These are phyloP conservation scores for Aspergillus cavernicola DNA, from an alignment of 495 filamentous ascomycete species.

Conservation along the genomic window DNA sequence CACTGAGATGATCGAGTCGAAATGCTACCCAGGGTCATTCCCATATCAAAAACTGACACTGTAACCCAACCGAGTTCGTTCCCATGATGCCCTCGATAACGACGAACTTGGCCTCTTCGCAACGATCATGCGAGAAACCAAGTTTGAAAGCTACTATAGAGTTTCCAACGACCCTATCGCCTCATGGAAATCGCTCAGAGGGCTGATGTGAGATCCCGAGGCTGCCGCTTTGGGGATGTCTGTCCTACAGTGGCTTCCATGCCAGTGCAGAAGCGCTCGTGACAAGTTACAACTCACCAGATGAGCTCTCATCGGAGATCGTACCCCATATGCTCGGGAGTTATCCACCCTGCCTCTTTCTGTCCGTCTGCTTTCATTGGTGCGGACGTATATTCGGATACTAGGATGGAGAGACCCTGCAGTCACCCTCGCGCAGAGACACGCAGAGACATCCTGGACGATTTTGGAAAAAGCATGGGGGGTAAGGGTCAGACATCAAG, in stretches of 20 bases:
- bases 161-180: neutral
- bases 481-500: slow-evolving; percentile 14
- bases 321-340: no score
- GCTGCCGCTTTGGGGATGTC: neutral
- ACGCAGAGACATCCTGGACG: slow-evolving; percentile 3
- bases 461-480: neutral
- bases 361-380: neutral
- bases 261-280: slow-evolving; percentile 1
- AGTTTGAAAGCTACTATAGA: neutral
- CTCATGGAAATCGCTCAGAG: neutral
- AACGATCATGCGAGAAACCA: neutral
- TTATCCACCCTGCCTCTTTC: neutral
- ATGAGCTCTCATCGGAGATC: slow-evolving; percentile 2
- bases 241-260: slow-evolving; percentile 9
- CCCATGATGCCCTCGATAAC: slow-evolving; percentile 15
- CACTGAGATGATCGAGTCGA: neutral
- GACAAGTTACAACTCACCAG: slow-evolving; percentile 7
- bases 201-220: neutral
- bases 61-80: slow-evolving; percentile 14
- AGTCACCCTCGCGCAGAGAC: slow-evolving; percentile 11
- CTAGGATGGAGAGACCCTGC: neutral
- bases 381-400: neutral
- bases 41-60: slow-evolving; percentile 4
- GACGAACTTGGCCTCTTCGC: neutral
- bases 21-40: slow-evolving; percentile 18